Evolutionary conservation across 2,329 filamentous ascomycete genomes (phyloP).

Genomic region (Neospermospora avenae): DNA sequence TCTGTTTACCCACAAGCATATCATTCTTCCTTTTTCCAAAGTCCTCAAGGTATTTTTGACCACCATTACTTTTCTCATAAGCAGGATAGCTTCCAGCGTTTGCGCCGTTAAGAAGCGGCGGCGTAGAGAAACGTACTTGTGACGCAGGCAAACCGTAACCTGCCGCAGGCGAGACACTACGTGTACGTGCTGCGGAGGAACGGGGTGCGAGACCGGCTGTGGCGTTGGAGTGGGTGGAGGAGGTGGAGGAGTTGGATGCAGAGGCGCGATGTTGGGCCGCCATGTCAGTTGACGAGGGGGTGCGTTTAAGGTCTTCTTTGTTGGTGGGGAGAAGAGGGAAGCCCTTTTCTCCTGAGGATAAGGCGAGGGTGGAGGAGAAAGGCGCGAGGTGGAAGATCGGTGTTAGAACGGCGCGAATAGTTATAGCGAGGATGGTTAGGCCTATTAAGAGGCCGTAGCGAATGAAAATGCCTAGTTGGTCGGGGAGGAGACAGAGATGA

Average conservation of each 20-base stretch:
- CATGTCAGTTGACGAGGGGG: conserved; percentile 10
- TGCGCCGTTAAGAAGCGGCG: conserved; percentile 16
- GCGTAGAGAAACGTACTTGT: conserved; percentile 24
- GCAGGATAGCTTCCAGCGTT: conserved; percentile 8
- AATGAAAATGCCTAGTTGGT: conserved; percentile 81
- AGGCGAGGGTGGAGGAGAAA: conserved; percentile 19
- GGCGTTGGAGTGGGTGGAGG: conserved; percentile 27
- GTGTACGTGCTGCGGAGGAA: conserved; percentile 26
- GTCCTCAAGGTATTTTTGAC: conserved; percentile 5
- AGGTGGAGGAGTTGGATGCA: conserved; percentile 31
- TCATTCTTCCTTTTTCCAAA: conserved; percentile 9
- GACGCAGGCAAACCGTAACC: conserved; percentile 31
- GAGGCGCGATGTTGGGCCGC: not conserved
- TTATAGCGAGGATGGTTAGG: conserved; percentile 48
- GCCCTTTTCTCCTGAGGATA: conserved; percentile 4
- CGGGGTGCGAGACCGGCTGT: conserved; percentile 28
- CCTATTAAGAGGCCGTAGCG: conserved; percentile 67
- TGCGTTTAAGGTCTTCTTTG: conserved; percentile 23
- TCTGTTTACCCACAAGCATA: not conserved
- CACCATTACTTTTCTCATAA: not conserved
- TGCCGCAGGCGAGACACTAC: conserved; percentile 30
- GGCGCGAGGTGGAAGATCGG: conserved; percentile 47
- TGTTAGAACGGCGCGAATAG: conserved; percentile 54
- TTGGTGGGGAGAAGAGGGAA: conserved; percentile 25
- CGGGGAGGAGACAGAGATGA: conserved; percentile 85